Base-by-base conservation (phyloP, 2,329 filamentous ascomycete genomes). In the Neodidymelliopsis sp. region DNA sequence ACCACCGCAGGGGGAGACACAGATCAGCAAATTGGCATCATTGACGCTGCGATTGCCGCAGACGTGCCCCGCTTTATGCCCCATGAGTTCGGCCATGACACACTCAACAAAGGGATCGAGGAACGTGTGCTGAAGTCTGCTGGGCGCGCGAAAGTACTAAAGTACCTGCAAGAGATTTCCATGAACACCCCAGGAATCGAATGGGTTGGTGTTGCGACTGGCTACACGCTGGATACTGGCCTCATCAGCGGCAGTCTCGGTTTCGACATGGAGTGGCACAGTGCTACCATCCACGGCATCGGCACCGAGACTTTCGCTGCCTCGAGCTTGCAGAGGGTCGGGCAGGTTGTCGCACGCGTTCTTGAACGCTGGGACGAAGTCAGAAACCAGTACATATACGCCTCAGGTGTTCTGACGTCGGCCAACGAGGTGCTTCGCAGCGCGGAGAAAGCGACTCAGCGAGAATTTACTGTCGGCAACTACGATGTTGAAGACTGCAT, bases 1-100 rank as follows among this genome's bases (percentile, higher is more conserved):
- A 68, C 65, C 2, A 49, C 63, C 20, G 59, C 58, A 10, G 63
- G 71, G 12, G 62, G 63, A n/a, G 54, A 67, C 27, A 57, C 54
- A 15, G 54, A 58, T 1, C 43, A 62, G 16, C 63, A 66, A n/a
- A 53, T 60, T 15, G 45, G 54, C 8, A 66, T 78, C 22, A 63
- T 77, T 29, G 67, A 77, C 33, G 75, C 75, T 13, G 63, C 70
- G 12, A 53, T 75, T 31, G 64, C 69, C 12, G 73, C 72, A 6
- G 70, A 72, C 7, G 74, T 77, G 3, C 64, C 59, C 34, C 67
- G 72, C 12, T 73, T 76, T 56, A 67, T 78, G 20, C 75, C 76
- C 9, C 63, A 70, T 20, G 76, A 77, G 45, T 78, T 75, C 51
- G 74, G 72, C 31, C 69, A 67, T 27, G 63, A 68, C 39, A 57